phyloP scores from a whole-genome alignment of 192 early-diverging fungal species.

The Entomortierella parvispora region DNA sequence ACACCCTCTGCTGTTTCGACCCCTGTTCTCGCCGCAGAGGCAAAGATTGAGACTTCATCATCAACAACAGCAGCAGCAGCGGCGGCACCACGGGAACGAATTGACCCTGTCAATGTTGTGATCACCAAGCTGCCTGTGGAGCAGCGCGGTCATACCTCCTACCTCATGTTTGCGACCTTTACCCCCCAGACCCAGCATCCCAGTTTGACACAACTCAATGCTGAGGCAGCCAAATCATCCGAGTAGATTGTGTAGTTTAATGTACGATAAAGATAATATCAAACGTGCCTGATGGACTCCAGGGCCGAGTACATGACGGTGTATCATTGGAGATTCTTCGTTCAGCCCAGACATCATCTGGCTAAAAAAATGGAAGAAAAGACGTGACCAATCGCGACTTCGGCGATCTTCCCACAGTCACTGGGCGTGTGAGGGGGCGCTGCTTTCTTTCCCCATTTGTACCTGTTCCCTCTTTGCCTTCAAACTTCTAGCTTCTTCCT shows the following conservation, averaged over 20 bases:
- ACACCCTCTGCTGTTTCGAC: background rate
- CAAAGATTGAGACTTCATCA: slow-evolving; percentile 3
- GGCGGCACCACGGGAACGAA: slow-evolving; percentile 31
- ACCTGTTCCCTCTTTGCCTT: background rate
- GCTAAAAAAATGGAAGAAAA: too few relatives aligned
- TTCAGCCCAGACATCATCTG: too few relatives aligned
- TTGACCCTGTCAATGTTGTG: slow-evolving; percentile 57
- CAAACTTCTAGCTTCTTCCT: background rate
- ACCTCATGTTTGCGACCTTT: slow-evolving; percentile 91
- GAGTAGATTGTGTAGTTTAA: background rate
- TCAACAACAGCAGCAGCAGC: slow-evolving; percentile 2
- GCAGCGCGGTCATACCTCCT: slow-evolving; percentile 92
- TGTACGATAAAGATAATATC: too few relatives aligned
- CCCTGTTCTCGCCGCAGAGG: background rate
- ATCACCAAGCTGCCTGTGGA: slow-evolving; percentile 70
- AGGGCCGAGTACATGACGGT: too few relatives aligned
- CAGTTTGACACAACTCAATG: slow-evolving; percentile 17
- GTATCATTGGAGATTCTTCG: too few relatives aligned
- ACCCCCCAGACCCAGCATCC: slow-evolving; percentile 56
- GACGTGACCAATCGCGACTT: too few relatives aligned
- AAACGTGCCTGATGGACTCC: too few relatives aligned
- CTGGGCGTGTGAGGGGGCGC: too few relatives aligned
- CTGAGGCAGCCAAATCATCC: background rate
- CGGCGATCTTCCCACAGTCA: too few relatives aligned
- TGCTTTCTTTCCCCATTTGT: too few relatives aligned